A percentile compares a stretch with the other conserved stretches of the same genome.
These are phyloP conservation scores for Erigeron canadensis DNA, from an alignment of 129 eudicot genomes.

Conservation along the genomic window DNA sequence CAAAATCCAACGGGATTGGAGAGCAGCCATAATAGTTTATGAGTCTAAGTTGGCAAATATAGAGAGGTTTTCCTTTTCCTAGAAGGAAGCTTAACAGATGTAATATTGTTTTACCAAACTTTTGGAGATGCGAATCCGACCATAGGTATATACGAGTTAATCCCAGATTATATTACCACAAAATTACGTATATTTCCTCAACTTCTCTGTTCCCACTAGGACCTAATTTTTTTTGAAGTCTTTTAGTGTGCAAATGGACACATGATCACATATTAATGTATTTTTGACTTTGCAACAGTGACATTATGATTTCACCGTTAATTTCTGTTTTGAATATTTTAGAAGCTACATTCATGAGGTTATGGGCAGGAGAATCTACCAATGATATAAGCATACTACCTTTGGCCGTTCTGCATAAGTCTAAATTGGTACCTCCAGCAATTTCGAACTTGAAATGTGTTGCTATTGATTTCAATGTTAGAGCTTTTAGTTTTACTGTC, in stretches of 20 bases:
- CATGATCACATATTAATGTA: slow-evolving; percentile 6
- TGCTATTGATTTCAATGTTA: not conserved
- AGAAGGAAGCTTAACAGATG: no score
- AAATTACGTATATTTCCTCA: not conserved
- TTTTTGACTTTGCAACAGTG: not conserved
- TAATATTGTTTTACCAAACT: no score
- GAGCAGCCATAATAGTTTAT: no score
- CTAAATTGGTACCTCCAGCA: slow-evolving; percentile 48
- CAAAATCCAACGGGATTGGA: no score
- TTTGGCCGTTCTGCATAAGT: slow-evolving; percentile 56
- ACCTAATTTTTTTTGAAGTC: not conserved
- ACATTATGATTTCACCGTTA: not conserved
- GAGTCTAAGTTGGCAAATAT: no score
- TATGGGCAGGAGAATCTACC: slow-evolving; percentile 75
- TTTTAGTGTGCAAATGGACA: slow-evolving; percentile 22
- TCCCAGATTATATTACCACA: not conserved
- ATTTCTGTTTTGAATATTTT: slow-evolving; percentile 28
- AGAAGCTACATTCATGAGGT: slow-evolving; percentile 56
- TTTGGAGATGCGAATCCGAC: no score
- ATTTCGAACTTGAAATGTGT: not conserved
- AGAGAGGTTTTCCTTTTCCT: no score
- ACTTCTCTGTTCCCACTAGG: not conserved
- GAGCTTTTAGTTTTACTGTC: not conserved
- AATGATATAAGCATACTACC: slow-evolving; percentile 46
- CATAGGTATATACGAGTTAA: not conserved